Evolutionary conservation across 2,329 filamentous ascomycete species (phyloP), one percentile per base, ranked within the genome.

Genomic region (Helotiales sp.): DNA sequence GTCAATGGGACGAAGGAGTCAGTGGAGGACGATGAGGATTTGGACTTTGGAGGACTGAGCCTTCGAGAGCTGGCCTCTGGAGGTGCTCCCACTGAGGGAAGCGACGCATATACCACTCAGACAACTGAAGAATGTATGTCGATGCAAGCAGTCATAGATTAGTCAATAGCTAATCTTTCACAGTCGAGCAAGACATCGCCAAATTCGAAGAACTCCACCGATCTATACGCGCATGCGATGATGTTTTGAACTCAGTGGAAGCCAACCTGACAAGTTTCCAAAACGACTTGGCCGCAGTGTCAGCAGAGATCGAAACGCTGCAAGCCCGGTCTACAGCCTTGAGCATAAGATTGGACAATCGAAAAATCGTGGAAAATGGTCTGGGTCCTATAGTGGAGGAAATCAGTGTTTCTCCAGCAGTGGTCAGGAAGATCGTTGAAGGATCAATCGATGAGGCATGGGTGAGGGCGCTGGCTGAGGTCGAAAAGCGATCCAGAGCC

Each of bases 221-320:
- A 68, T 96, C 93, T 3, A 98, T 99, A 68, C 75, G 81, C 71
- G 90, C 91, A 51, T 99, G 93, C 76, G 95, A 99, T 74, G 89
- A 96, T 71, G 91, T 98, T 51, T 82, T 98, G 46, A 90, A 87
- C 73, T 96, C 93, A 0, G 95, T 99, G 54, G 93, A 99, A 76
- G 87, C 85, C 30, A 98, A 97, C 71, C 80, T 99, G 53, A 90
- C 90, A 34, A 93, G 88, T 72, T 99, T 99, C 71, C 92, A 96
- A 71, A 90, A 92, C 59, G 96, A 99, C 73, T 83, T 99, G 10
- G 93, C 91, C 8, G 84, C 86, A 13, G 95, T 99, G 12, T 97
- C 95, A 1, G 88, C 92, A 6, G 95, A 99, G 71, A 99, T 99
- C 52, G 95, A 99, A 74, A 92, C 87, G 2, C 77, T 99, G 38